These are phyloP conservation scores for Tulasnella sp. DNA, from an alignment of 768 basidiomycete genomes.

Conservation along the genomic window DNA sequence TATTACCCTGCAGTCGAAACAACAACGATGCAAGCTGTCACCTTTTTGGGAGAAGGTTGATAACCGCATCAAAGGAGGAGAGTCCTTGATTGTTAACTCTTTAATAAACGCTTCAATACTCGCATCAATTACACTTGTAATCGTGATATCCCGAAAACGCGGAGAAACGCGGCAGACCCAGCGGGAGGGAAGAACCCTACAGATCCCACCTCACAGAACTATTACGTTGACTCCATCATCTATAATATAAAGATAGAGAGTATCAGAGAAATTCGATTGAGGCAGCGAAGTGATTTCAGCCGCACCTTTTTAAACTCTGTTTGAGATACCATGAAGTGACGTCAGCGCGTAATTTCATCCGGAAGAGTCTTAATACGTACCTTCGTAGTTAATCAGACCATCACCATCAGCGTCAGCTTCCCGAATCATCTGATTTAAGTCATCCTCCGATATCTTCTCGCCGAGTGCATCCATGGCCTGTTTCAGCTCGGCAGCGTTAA, in stretches of 20 bases:
- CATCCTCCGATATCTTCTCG: slow-evolving; percentile 79
- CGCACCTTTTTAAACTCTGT: slow-evolving; percentile 73
- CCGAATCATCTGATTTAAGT: slow-evolving; percentile 95
- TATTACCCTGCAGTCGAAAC: no score
- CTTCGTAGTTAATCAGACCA: slow-evolving; percentile 87
- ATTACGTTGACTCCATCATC: slow-evolving; percentile 72
- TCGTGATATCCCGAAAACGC: no score
- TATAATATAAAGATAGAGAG: slow-evolving; percentile 33
- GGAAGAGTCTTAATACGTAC: slow-evolving; percentile 36
- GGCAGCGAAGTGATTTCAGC: neutral
- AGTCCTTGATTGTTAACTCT: no score
- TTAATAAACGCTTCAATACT: no score
- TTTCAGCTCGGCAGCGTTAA: slow-evolving; percentile 78
- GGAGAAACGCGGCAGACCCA: neutral
- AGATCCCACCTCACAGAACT: neutral
- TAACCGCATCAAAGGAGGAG: no score
- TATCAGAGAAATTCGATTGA: slow-evolving; percentile 18
- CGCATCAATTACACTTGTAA: no score
- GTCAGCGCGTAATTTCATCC: slow-evolving; percentile 3
- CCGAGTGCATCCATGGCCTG: slow-evolving; percentile 90
- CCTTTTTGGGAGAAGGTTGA: no score
- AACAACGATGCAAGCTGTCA: no score
- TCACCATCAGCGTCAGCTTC: slow-evolving; percentile 94
- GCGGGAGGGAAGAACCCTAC: neutral
- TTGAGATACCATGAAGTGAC: slow-evolving; percentile 16